Conservation (phyloP, 2,329 filamentous ascomycete species). For the Claviceps quebecensis region DNA sequence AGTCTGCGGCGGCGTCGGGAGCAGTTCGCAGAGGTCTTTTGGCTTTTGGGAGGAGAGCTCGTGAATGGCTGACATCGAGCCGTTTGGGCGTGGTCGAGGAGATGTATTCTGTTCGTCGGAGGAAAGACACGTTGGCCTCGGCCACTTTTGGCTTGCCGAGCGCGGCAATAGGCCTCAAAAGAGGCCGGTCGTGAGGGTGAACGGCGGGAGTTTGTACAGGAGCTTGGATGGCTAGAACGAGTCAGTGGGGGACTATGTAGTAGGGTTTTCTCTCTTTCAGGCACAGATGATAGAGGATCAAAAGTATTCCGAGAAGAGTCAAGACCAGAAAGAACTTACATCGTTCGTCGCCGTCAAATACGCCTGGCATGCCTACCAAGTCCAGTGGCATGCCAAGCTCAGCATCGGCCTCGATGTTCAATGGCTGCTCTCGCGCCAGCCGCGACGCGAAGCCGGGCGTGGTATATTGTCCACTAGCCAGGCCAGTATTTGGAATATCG, state of each 20-base stretch:
- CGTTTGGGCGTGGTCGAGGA: constrained; percentile 45
- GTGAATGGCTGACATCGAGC: constrained; percentile 29
- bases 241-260: background rate
- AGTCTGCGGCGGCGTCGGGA: constrained; percentile 45
- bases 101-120: constrained; percentile 93
- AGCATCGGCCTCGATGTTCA: constrained; percentile 94
- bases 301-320: background rate
- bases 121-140: constrained; percentile 75
- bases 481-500: constrained; percentile 86
- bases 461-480: constrained; percentile 77
- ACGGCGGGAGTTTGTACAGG: constrained; percentile 55
- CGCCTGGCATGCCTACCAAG: constrained; percentile 81
- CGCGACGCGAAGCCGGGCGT: constrained; percentile 80
- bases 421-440: constrained; percentile 76
- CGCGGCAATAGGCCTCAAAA: constrained; percentile 70
- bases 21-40: constrained; percentile 29
- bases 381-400: constrained; percentile 97
- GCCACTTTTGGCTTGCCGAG: constrained; percentile 71
- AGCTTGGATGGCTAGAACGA: constrained; percentile 60
- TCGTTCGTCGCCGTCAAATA: constrained; percentile 90
- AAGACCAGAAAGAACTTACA: constrained; percentile 38
- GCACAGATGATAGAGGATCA: too few relatives aligned
- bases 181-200: constrained; percentile 70
- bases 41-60: constrained; percentile 20
- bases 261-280: too few relatives aligned